Evolutionary conservation across 495 filamentous ascomycete species (phyloP).

Genomic region (Aspergillus saccharolyticus): DNA sequence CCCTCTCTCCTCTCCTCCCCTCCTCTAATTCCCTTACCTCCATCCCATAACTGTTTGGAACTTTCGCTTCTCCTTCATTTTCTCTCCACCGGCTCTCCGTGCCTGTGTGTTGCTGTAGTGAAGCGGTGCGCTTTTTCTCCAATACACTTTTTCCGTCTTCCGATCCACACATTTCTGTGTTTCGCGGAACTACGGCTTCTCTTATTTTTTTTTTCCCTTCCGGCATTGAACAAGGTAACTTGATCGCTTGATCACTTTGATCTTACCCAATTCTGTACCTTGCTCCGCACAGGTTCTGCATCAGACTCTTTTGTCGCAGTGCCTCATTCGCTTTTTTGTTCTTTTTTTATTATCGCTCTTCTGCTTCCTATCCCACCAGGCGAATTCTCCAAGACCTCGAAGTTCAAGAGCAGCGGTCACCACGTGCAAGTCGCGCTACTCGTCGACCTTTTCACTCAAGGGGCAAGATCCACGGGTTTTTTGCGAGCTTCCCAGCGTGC

Average conservation of each 20-base stretch:
- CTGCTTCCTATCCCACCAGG: constrained; percentile 3
- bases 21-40: constrained; percentile 20
- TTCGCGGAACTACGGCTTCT: constrained; percentile 18
- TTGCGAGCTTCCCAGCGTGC: constrained; percentile 3
- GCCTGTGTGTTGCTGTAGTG: constrained; percentile 19
- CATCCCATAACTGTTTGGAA: constrained; percentile 17
- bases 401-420: constrained; percentile 14
- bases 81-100: constrained; percentile 14
- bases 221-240: constrained; percentile 15
- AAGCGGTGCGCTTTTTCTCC: constrained; percentile 22
- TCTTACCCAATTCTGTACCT: constrained; percentile 11
- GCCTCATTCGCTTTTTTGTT: constrained; percentile 6
- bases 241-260: constrained; percentile 18
- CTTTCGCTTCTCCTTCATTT: constrained; percentile 18
- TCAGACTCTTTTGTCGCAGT: constrained; percentile 14
- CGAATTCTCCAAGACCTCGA: constrained; percentile 5
- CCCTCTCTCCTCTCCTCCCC: constrained; percentile 12
- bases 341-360: not conserved
- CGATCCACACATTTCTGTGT: constrained; percentile 14
- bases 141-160: constrained; percentile 18
- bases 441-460: constrained; percentile 16
- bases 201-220: constrained; percentile 11
- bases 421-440: constrained; percentile 26
- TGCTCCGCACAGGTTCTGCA: constrained; percentile 23
- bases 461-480: constrained; percentile 15